Conservation (phyloP, 164 flowering plant genomes). For the Magnolia changhungtana region DNA sequence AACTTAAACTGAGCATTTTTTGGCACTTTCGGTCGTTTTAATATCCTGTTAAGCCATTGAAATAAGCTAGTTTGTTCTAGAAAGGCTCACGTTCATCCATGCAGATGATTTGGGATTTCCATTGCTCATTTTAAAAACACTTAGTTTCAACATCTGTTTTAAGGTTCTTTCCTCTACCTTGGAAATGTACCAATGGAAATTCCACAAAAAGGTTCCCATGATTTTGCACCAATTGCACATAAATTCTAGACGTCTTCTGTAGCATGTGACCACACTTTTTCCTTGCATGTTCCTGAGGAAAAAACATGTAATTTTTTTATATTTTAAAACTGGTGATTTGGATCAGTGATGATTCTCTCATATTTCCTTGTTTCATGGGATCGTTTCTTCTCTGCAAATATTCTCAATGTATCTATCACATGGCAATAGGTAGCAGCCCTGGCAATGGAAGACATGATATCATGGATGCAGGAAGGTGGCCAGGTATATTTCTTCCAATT, state of each 20-base stretch:
- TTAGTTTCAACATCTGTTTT: not conserved
- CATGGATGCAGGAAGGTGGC: constrained; percentile 99
- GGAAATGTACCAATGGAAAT: not conserved
- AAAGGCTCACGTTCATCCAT: not conserved
- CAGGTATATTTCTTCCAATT: constrained; percentile 51
- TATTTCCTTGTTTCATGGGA: constrained; percentile 10
- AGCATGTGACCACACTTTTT: not conserved
- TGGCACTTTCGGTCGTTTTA: not conserved
- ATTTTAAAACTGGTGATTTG: not conserved
- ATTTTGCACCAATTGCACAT: not conserved
- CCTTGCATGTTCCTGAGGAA: not conserved
- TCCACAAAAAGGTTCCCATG: not conserved
- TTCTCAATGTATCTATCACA: constrained; percentile 48
- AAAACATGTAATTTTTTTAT: not conserved
- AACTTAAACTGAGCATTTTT: not conserved
- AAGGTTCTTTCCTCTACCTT: not conserved
- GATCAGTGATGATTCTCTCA: not conserved
- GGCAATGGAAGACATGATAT: constrained; percentile 98
- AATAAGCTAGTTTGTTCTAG: not conserved
- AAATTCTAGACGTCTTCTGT: not conserved
- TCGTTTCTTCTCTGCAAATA: constrained; percentile 40
- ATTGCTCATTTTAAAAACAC: not conserved
- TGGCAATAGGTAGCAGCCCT: constrained; percentile 94
- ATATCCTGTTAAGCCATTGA: not conserved
- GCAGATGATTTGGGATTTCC: not conserved